Base-by-base conservation (phyloP, 225 moss, liverwort and hornwort genomes). In the Neckera pumila region DNA sequence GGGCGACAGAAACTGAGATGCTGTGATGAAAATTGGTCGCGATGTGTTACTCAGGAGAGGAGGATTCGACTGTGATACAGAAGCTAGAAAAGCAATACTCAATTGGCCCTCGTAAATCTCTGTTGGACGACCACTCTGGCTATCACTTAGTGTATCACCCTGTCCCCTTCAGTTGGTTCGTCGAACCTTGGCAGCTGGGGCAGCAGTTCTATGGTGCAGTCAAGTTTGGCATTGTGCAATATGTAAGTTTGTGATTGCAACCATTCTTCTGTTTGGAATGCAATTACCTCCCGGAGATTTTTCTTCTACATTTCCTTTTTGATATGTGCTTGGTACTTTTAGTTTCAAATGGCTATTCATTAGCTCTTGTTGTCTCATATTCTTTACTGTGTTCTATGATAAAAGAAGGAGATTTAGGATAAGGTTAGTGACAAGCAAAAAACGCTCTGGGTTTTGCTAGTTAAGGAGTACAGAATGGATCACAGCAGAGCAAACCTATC, bases 141-240 rank as follows among this genome's bases (percentile, higher is more conserved):
- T 92, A 87, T 85, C 94, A 93, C 83, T 83, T 90, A 70, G 90
- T 93, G 80, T 90, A 96, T 77, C 97, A 99, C 86, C 95, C 95
- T 73, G 66, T 91, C 43, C 98, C 98, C 70, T 83, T 99, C 71
- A 97, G 92, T 89, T 96, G 95, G 95, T 97, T 95, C 81, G 82
- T 95, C n/a, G 88, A 96, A 1, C 93, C 96, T 81, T 99, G 98
- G 97, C 92, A 94, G 79, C 87, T 99, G 76, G 96, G 97, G 49
- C 88, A 89, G 87, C 93, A 96, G 89, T 99, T 97, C 79, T 96
- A 95, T 76, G 85, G 79, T 58, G 92, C 91, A 85, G 93, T 95
- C 36, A 97, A 95, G 85, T 99, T 99, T 93, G 99, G 99, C 64
- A 97, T 97, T 86, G 97, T 99, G 84, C 99, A 99, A 93, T 97